phyloP scores from a whole-genome alignment of 2,329 filamentous ascomycete species.

The Stenocarpella maydis region DNA sequence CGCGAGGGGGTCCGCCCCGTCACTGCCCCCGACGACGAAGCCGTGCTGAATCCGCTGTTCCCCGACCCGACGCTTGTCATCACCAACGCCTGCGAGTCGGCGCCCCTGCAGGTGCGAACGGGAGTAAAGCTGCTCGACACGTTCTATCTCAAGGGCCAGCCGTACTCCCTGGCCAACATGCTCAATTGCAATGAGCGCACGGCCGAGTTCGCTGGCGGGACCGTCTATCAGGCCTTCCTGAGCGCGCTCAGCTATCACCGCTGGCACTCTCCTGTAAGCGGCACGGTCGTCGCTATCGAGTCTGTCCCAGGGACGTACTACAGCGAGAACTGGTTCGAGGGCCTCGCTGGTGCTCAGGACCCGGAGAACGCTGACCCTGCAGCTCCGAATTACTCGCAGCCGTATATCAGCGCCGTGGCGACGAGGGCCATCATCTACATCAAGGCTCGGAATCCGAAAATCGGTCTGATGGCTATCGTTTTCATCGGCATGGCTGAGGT shows the following conservation, averaged over 20 bases:
- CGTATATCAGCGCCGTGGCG: constrained; percentile 18
- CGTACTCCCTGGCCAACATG: constrained; percentile 64
- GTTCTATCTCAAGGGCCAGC: constrained; percentile 69
- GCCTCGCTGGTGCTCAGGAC: constrained; percentile 39
- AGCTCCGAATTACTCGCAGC: background rate
- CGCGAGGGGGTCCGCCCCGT: constrained; percentile 57
- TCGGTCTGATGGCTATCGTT: background rate
- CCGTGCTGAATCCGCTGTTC: constrained; percentile 10
- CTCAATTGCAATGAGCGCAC: constrained; percentile 56
- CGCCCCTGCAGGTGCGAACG: constrained; percentile 54
- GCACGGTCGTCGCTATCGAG: constrained; percentile 60
- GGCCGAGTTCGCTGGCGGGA: constrained; percentile 60
- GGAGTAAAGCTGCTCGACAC: constrained; percentile 56
- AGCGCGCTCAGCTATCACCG: constrained; percentile 67
- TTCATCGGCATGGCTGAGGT: constrained; percentile 11
- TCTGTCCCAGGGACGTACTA: constrained; percentile 66
- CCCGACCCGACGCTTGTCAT: constrained; percentile 59
- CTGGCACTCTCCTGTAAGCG: constrained; percentile 67
- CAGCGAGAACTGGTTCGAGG: constrained; percentile 59
- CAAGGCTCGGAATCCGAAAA: background rate
- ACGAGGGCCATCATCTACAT: constrained; percentile 14
- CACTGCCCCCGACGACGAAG: constrained; percentile 40
- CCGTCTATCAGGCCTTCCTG: constrained; percentile 68
- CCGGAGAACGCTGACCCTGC: constrained; percentile 38
- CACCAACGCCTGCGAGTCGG: constrained; percentile 65